Evolutionary conservation across 2,329 filamentous ascomycete species (phyloP).

Genomic region (Ceratocystis papillata): DNA sequence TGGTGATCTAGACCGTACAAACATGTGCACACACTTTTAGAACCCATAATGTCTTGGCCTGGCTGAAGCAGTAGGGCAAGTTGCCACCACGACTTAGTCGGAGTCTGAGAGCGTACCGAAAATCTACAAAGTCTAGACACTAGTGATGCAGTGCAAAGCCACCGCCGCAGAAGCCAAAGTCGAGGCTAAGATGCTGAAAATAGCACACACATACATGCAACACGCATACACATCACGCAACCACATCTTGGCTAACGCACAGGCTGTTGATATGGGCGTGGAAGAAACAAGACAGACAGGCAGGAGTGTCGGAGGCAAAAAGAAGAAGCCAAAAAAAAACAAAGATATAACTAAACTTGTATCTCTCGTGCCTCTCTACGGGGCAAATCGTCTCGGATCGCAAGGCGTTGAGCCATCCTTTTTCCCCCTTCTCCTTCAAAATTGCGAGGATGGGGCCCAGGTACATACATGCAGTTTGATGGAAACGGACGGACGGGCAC

Average conservation of each 20-base stretch:
- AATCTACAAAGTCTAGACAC: neutral
- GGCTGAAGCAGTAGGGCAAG: neutral
- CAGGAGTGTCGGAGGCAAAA: neutral
- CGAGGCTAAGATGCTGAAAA: neutral
- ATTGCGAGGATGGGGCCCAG: neutral
- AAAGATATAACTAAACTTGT: neutral
- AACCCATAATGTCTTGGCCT: neutral
- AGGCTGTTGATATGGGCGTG: neutral
- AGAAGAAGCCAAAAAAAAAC: neutral
- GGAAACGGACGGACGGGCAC: neutral
- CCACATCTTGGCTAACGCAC: neutral
- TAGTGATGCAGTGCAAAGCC: constrained; percentile 8
- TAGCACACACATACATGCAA: neutral
- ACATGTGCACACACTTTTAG: neutral
- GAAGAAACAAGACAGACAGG: neutral
- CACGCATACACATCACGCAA: neutral
- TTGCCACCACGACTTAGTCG: constrained; percentile 1
- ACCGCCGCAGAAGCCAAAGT: neutral
- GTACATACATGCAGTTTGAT: neutral
- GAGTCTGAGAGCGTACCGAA: neutral
- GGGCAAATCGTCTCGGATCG: neutral
- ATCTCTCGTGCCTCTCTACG: neutral
- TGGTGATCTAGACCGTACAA: neutral
- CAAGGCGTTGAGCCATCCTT: neutral
- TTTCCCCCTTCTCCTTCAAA: neutral